Evolutionary conservation across 2,329 filamentous ascomycete species (phyloP).

Genomic region (Pseudocercospora fijiensis): DNA sequence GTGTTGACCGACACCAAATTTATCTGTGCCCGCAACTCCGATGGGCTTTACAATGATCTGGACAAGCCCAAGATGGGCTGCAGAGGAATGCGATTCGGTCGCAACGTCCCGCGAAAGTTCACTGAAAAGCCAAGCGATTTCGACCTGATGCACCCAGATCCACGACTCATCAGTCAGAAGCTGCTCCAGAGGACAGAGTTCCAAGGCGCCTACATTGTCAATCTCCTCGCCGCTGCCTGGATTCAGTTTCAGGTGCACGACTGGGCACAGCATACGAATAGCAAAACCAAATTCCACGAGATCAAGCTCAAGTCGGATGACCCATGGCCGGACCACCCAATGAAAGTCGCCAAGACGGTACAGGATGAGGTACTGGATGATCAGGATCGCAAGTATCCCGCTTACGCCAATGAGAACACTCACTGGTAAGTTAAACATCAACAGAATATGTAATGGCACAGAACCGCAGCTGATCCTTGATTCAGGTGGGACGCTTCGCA

Average conservation of each 20-base stretch:
- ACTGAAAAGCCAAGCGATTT: constrained; percentile 43
- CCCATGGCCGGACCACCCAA: constrained; percentile 34
- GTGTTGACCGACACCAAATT: constrained; percentile 39
- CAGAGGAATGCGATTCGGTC: constrained; percentile 47
- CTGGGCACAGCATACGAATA: constrained; percentile 34
- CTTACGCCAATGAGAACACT: constrained; percentile 47
- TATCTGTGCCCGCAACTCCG: constrained; percentile 43
- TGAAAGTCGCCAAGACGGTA: constrained; percentile 42
- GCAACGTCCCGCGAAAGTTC: constrained; percentile 45
- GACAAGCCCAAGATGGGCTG: constrained; percentile 48
- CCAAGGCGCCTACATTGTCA: constrained; percentile 48
- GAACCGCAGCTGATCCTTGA: background rate
- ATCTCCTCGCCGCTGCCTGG: constrained; percentile 51
- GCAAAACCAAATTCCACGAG: constrained; percentile 18
- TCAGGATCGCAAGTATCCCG: constrained; percentile 42
- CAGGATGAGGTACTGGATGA: constrained; percentile 40
- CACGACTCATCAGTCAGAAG: constrained; percentile 45
- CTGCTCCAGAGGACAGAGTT: constrained; percentile 48
- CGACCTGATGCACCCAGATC: constrained; percentile 47
- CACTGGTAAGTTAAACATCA: constrained; percentile 36
- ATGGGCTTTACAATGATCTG: constrained; percentile 48
- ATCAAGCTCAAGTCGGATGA: constrained; percentile 18
- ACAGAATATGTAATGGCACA: background rate
- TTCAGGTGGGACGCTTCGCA: constrained; percentile 47
- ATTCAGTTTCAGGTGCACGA: constrained; percentile 53